These are phyloP conservation scores for Arthroderma sp. DNA, from an alignment of 2,329 filamentous ascomycete genomes.

Conservation along the genomic window DNA sequence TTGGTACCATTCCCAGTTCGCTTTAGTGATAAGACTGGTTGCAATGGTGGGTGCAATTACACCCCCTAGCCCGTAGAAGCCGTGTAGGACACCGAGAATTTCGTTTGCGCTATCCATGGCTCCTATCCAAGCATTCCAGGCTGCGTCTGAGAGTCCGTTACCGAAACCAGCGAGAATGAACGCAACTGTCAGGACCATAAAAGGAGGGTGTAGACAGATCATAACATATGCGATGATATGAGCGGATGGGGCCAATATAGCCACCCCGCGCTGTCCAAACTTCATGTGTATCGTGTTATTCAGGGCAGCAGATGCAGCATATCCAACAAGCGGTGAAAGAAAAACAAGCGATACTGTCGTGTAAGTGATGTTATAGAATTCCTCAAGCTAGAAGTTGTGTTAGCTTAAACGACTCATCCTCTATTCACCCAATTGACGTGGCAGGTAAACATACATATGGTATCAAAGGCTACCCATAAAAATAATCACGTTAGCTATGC, in stretches of 20 bases:
- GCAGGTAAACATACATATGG: slow-evolving; percentile 29
- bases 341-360: slow-evolving; percentile 35
- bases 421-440: not conserved
- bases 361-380: slow-evolving; percentile 33
- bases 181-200: slow-evolving; percentile 50
- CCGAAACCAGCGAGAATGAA: slow-evolving; percentile 56
- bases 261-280: slow-evolving; percentile 57
- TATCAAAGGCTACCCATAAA: slow-evolving; percentile 29
- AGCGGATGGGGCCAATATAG: slow-evolving; percentile 47
- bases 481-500: slow-evolving; percentile 1
- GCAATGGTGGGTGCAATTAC: slow-evolving; percentile 57
- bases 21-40: slow-evolving; percentile 56
- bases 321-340: slow-evolving; percentile 35
- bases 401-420: too few relatives aligned
- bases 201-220: slow-evolving; percentile 55
- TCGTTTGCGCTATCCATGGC: slow-evolving; percentile 61
- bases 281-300: slow-evolving; percentile 31
- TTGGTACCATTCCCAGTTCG: slow-evolving; percentile 48
- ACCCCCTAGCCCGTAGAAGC: slow-evolving; percentile 55
- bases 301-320: slow-evolving; percentile 30
- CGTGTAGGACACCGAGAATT: slow-evolving; percentile 56
- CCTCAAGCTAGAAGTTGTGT: slow-evolving; percentile 25
- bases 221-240: slow-evolving; percentile 54
- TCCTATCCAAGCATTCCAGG: slow-evolving; percentile 48
- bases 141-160: slow-evolving; percentile 47